These are phyloP conservation scores for Phialocephala subalpina DNA, from an alignment of 2,329 filamentous ascomycete genomes.

Conservation along the genomic window DNA sequence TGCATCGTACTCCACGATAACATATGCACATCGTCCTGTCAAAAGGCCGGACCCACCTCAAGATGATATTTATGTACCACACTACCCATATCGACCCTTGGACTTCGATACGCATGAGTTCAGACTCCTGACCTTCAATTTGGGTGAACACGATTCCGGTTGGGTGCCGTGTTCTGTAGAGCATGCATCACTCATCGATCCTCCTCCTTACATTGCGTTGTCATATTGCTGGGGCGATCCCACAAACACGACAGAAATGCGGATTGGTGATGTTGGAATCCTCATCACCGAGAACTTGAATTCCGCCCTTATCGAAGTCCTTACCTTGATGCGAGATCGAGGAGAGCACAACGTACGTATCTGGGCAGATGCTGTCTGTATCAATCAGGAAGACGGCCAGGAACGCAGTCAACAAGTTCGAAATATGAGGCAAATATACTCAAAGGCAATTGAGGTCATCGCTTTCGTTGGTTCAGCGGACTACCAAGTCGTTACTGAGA, in stretches of 20 bases:
- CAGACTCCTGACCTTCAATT: background rate
- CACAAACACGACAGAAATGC: background rate
- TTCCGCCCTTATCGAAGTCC: conserved; percentile 3
- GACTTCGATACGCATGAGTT: conserved; percentile 6
- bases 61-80: too few species aligned
- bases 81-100: background rate
- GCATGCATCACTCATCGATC: conserved; percentile 1
- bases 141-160: background rate
- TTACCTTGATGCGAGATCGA: background rate
- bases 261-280: background rate
- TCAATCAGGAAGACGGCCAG: conserved; percentile 21
- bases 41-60: too few species aligned
- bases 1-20: too few species aligned
- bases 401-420: conserved; percentile 25
- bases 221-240: conserved; percentile 29
- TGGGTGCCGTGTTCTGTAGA: background rate
- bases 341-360: conserved; percentile 2
- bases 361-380: conserved; percentile 27
- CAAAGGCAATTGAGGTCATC: conserved; percentile 25
- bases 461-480: conserved; percentile 32
- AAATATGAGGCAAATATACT: conserved; percentile 26
- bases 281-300: background rate
- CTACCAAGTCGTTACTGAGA: background rate
- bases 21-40: too few species aligned
- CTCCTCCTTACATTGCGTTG: conserved; percentile 17